Conservation (phyloP, 2,329 filamentous ascomycete genomes). For the Sphaerostilbella broomeana region DNA sequence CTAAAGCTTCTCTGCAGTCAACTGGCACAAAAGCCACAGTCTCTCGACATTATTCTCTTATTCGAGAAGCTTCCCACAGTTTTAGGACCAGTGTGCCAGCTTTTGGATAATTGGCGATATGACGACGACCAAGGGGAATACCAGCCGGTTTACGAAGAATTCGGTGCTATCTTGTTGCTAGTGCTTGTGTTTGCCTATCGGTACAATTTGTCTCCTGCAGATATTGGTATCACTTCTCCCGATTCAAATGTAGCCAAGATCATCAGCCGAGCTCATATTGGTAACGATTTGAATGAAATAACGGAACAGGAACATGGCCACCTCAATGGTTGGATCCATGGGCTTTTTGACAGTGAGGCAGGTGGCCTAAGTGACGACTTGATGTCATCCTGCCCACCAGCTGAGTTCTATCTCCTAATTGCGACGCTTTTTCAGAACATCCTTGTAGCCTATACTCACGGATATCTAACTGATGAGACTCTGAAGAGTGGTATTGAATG, state of each 20-base stretch:
- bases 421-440: constrained; percentile 73
- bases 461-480: constrained; percentile 59
- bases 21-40: constrained; percentile 64
- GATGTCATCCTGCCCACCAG: constrained; percentile 74
- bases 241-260: constrained; percentile 66
- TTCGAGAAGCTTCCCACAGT: constrained; percentile 67
- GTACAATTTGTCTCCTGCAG: constrained; percentile 58
- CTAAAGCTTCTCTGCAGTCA: constrained; percentile 67
- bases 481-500: constrained; percentile 72
- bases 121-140: constrained; percentile 81
- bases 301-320: constrained; percentile 58
- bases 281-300: constrained; percentile 52
- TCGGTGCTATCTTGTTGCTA: constrained; percentile 68
- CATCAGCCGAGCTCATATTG: constrained; percentile 52
- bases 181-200: constrained; percentile 69
- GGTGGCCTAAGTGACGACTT: constrained; percentile 71
- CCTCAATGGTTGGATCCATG: constrained; percentile 68
- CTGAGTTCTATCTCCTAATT: constrained; percentile 74
- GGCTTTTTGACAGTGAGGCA: constrained; percentile 68
- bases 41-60: constrained; percentile 67
- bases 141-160: constrained; percentile 81
- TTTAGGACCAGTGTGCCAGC: constrained; percentile 64
- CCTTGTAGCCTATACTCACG: constrained; percentile 60
- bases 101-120: constrained; percentile 73
- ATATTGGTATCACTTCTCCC: constrained; percentile 53